Base-by-base conservation (phyloP, 306 rosid genomes). In the Ceratonia siliqua region DNA sequence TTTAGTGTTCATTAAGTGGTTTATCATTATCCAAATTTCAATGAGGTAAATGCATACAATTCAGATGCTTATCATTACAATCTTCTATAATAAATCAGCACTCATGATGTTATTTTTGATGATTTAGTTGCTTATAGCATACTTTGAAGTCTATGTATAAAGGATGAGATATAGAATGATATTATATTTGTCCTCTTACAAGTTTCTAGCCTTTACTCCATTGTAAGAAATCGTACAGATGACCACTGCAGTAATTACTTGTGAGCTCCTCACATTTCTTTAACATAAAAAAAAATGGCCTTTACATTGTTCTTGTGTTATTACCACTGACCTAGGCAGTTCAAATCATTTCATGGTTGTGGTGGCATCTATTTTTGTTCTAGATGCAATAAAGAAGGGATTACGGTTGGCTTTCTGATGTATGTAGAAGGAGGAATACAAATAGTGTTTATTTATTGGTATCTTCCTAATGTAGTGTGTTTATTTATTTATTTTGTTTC, bases 321-420 rank as follows among this genome's bases (percentile, higher is more conserved):
- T 42, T 30, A 58, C 58, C n/a, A 57, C 46, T 30, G 22, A 57
- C 32, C 65, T 45, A 57, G 56, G 45, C 7, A 59, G 49, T 73
- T 45, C 61, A 32, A 46, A 73, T 21, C n/a, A 46, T 73, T 56
- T 71, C 7, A 10, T 45, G 8, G 70, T 52, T 25, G 56, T 28
- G 79, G 46, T 27, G 56, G 46, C 1, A 28, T 49, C 21, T 21
- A 14, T 33, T 28, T 21, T 74, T 74, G 48, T 62, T 62, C 1
- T 36, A 24, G 64, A 28, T 49, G 50, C n/a, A 22, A 39, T 8
- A 4, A 20, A 36, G 41, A 43, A 17, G 61, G 62, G 61, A 10
- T 36, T 52, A 17, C 13, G 17, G 8, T 10, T 43, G 6, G 62
- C 15, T 43, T 33, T 42, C 57, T 57, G 52, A 27, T 32, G 36